Evolutionary conservation across 768 basidiomycete genomes (phyloP).

Genomic region (Tubosaeta sp.): DNA sequence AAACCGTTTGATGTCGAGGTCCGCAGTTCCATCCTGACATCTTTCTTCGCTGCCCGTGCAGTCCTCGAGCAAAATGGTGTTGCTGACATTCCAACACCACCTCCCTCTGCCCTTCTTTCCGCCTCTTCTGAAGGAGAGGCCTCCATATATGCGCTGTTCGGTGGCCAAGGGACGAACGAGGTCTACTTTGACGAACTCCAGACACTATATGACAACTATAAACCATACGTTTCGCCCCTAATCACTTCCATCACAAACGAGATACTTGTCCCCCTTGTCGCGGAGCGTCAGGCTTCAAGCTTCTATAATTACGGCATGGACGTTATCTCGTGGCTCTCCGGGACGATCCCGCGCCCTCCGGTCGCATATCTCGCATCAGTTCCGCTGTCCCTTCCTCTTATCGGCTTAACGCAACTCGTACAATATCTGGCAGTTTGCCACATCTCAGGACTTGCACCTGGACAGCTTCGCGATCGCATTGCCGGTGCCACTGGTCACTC

Average conservation of each 20-base stretch:
- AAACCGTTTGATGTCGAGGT: conserved; percentile 71
- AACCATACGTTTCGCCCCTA: conserved; percentile 76
- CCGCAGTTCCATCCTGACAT: conserved; percentile 69
- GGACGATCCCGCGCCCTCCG: conserved; percentile 65
- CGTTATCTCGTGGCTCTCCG: conserved; percentile 79
- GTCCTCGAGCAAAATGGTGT: conserved; percentile 57
- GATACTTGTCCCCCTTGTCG: conserved; percentile 68
- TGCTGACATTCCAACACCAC: conserved; percentile 52
- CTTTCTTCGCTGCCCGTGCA: conserved; percentile 77
- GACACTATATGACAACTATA: conserved; percentile 86
- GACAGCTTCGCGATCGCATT: conserved; percentile 70
- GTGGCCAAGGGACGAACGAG: conserved; percentile 97
- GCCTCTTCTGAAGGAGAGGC: conserved; percentile 60
- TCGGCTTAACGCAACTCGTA: conserved; percentile 91
- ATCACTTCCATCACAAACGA: conserved; percentile 57
- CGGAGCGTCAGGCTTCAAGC: conserved; percentile 48
- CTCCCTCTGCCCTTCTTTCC: conserved; percentile 64
- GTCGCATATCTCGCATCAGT: conserved; percentile 86
- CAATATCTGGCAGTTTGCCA: conserved; percentile 86
- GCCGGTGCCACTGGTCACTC: conserved; percentile 95
- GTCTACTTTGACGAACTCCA: conserved; percentile 97
- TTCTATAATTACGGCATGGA: conserved; percentile 82
- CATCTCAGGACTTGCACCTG: conserved; percentile 71
- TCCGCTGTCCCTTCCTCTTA: conserved; percentile 91
- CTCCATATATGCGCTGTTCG: conserved; percentile 89